Base-by-base conservation (phyloP, 768 basidiomycete species). In the Suillus subalutaceus region DNA sequence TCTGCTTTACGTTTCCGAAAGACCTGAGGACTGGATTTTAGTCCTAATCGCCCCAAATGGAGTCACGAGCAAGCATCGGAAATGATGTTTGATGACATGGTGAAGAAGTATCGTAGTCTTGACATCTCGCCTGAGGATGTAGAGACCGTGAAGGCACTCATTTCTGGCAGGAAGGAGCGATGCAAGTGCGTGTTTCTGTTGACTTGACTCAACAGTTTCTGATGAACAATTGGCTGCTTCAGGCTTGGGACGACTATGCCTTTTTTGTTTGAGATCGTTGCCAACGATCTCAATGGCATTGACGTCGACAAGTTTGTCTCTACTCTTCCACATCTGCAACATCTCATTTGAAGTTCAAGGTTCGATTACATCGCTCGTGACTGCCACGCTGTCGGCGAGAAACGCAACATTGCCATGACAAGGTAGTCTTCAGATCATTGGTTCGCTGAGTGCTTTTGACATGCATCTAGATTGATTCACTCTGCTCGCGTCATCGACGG, bases 321-420 rank as follows among this genome's bases (percentile, higher is more conserved):
- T 44, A 66, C 65, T 40, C 30, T 44, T 13, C 8, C 8, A n/a
- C 61, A n/a, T 16, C 53, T 7, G 30, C 16, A 30, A 20, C 30
- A 64, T 32, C 65, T 64, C 10, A 63, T 62, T 41, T 37, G 10
- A 9, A 44, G 9, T 56, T 44, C 41, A 60, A 93, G 92, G 69
- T 91, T 93, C 63, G 93, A 95, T 72, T 95, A 95, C 68, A 92
- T 95, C 64, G 80, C 86, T 7, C 82, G 93, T 3, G 93, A 95
- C 71, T 86, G 86, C 0, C 86, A 87, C 61, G 88, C 88, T 70
- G 85, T 92, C 41, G 92, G 91, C 15, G 88, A 90, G 53, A 67
- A 83, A 79, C 79, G 85, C 71, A 76, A 83, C 82, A 66, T 90
- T 75, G 72, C 83, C 72, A 60, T 83, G 63, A 69, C 81, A 72